phyloP scores from a whole-genome alignment of 1,284 basidiomycete species.

The Wolfiporia cocos region DNA sequence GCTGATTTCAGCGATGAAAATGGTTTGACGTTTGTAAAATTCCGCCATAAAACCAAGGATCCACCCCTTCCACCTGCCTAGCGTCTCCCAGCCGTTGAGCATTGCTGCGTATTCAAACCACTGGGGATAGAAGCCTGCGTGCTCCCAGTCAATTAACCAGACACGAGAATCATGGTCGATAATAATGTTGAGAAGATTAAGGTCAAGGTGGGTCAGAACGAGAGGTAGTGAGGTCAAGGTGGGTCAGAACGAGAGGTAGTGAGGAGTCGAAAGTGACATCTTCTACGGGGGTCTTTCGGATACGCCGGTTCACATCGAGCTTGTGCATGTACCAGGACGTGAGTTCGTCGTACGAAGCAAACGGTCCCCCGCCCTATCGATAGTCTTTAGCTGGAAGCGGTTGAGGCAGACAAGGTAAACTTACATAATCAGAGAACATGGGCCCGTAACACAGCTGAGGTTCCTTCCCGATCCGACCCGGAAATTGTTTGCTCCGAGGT shows the following conservation, averaged over 20 bases:
- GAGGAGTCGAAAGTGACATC: constrained; percentile 16
- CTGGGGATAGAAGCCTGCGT: constrained; percentile 23
- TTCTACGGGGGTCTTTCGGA: background rate
- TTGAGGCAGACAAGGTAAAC: background rate
- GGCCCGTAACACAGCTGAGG: background rate
- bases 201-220: constrained; percentile 24
- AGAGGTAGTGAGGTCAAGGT: constrained; percentile 21
- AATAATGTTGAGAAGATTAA: constrained; percentile 22
- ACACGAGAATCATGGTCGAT: constrained; percentile 20
- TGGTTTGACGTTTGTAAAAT: background rate
- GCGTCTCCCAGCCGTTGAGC: background rate
- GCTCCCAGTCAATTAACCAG: constrained; percentile 27
- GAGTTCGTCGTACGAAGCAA: constrained; percentile 8
- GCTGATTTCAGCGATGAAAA: background rate
- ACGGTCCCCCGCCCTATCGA: constrained; percentile 4
- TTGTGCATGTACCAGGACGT: constrained; percentile 8
- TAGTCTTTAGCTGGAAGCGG: background rate
- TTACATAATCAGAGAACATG: constrained; percentile 1
- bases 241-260: constrained; percentile 23
- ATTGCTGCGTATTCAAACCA: constrained; percentile 23
- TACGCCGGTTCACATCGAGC: background rate
- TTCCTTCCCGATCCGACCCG: constrained; percentile 7
- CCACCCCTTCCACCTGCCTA: background rate
- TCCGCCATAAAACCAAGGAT: background rate
- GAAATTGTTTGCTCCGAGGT: constrained; percentile 2